Evolutionary conservation across 2,329 filamentous ascomycete genomes (phyloP).

Genomic region (Fusarium tjaetaba): DNA sequence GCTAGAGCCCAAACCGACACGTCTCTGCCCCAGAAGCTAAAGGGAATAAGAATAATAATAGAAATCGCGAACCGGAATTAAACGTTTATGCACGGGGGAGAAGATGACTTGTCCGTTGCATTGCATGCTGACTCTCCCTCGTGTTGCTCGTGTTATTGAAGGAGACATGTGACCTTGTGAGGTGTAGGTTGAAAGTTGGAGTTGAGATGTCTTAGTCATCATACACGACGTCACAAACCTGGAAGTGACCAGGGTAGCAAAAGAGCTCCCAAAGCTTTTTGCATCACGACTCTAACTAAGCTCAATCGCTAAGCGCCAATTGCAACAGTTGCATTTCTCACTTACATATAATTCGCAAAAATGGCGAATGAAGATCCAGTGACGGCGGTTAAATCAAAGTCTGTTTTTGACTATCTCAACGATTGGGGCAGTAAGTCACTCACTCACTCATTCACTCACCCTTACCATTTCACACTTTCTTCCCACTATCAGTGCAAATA

Average conservation of each 20-base stretch:
- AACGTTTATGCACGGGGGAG: background rate
- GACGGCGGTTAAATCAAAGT: constrained; percentile 39
- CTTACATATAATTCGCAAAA: constrained; percentile 3
- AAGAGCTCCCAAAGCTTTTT: constrained; percentile 26
- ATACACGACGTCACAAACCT: constrained; percentile 30
- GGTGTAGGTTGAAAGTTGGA: background rate
- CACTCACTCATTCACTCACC: background rate
- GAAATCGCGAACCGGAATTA: background rate
- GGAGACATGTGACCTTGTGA: constrained; percentile 6
- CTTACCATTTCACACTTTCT: background rate
- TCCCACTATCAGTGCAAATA: background rate
- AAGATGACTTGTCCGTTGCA: background rate
- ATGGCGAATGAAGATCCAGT: constrained; percentile 45
- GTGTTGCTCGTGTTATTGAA: background rate
- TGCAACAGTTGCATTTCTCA: constrained; percentile 22
- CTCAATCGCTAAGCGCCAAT: constrained; percentile 11
- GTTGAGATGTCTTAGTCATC: constrained; percentile 29
- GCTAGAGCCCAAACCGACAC: constrained; percentile 10
- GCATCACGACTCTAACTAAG: constrained; percentile 22
- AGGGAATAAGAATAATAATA: background rate
- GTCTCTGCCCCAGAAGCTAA: constrained; percentile 5
- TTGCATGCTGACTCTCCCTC: background rate
- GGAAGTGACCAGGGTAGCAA: constrained; percentile 4
- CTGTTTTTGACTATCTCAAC: constrained; percentile 50
- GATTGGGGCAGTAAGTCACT: constrained; percentile 62